These are phyloP conservation scores for Gossypium anomalum DNA, from an alignment of 345 rosid genomes.

Conservation along the genomic window DNA sequence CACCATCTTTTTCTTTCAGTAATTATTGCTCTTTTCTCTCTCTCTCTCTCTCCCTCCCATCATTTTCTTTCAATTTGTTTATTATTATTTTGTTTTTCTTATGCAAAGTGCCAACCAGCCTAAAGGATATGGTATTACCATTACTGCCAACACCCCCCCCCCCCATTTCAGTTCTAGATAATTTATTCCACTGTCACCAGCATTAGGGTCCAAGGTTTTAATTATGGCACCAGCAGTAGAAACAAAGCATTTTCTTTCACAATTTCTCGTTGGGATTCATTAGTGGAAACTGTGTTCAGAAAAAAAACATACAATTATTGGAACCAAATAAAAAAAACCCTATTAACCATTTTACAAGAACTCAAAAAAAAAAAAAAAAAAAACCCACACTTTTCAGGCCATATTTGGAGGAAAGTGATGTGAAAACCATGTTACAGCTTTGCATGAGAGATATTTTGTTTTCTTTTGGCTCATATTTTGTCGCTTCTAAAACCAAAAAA, in stretches of 20 bases:
- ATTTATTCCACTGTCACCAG: slow-evolving; percentile 10
- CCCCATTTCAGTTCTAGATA: neutral
- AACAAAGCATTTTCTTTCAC: neutral
- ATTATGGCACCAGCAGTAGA: neutral
- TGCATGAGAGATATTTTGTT: slow-evolving; percentile 7
- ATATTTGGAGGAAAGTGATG: slow-evolving; percentile 1
- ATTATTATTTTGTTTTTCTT: slow-evolving; percentile 8
- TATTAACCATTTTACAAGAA: neutral
- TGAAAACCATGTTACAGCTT: slow-evolving; percentile 10
- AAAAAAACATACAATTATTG: too few species aligned
- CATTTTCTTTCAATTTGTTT: slow-evolving; percentile 7
- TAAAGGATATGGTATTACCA: slow-evolving; percentile 5
- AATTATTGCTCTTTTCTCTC: neutral
- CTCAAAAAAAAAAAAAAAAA: neutral
- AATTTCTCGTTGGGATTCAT: neutral
- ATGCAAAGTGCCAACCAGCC: slow-evolving; percentile 11
- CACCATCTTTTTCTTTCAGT: neutral
- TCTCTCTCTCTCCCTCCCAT: neutral
- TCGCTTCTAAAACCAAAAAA: neutral
- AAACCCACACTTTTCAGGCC: slow-evolving; percentile 8
- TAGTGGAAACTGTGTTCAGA: neutral
- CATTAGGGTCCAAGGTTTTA: neutral
- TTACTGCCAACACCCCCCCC: neutral
- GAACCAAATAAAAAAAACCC: neutral
- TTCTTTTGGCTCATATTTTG: slow-evolving; percentile 3